Base-by-base conservation (phyloP, 2,329 filamentous ascomycete species). In the Fusarium hostae region DNA sequence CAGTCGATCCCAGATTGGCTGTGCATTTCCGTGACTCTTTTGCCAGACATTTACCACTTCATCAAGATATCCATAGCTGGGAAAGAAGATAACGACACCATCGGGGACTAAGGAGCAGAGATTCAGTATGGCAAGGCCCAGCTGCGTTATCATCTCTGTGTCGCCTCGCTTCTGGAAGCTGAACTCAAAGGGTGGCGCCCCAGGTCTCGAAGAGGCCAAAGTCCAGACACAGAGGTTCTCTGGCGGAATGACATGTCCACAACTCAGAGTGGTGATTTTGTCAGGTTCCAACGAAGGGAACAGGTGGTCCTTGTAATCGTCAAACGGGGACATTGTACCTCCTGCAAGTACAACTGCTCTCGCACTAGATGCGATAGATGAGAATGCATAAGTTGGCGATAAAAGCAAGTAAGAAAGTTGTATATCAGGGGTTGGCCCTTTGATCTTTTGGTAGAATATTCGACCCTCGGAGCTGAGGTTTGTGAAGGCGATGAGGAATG, bases 311-410 rank as follows among this genome's bases (percentile, higher is more conserved):
- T 88, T 90, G 81, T 97, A 99, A 82, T 98, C 96, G 28, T 91
- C 89, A 84, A 98, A 97, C 0, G 96, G 96, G 5, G 96, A 97
- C 96, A 99, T 98, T 30, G 96, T 99, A 26, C 96, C 96, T 63
- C 96, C 96, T 1, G 95, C 96, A 6, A 99, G 85, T 44, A 99
- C 92, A 6, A 99, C 92, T 4, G 95, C 93, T 63, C 94, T 88
- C 1, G 96, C 94, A 68, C 92, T 90, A 34, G 93, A 90, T 4
- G 95, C 94, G 56, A 98, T 92, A 15, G 95, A 92, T 11, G 92
- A 92, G 81, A 99, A 98, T 73, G 97, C 94, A 75, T 95, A 91
- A 0, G 95, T 95, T 1, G 96, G 95, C 35, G 97, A 96, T 1
- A 99, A 88, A 8, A 99, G 87, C 74, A 97, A 89, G 79, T 98